Percentiles rank a stretch among this genome's conserved stretches.
phyloP scores from a whole-genome alignment of 208 protist species.

The Trypanosoma grayi region DNA sequence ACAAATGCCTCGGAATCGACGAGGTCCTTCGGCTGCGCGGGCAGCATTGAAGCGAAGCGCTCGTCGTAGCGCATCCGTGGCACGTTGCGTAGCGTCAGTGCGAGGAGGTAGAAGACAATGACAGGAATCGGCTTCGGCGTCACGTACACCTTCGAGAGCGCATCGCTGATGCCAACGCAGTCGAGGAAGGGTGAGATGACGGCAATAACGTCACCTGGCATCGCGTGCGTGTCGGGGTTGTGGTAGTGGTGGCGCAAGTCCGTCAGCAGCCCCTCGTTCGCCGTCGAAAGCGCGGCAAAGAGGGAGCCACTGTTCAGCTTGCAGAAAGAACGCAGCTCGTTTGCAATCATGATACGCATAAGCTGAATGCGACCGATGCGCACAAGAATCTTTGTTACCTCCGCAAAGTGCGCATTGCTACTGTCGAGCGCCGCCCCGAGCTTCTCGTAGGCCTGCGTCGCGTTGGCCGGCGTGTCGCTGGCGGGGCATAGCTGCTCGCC shows the following conservation, averaged over 20 bases:
- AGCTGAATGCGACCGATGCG: constrained; percentile 75
- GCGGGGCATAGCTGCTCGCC: constrained; percentile 19
- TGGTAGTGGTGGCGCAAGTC: constrained; percentile 85
- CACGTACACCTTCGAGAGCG: constrained; percentile 85
- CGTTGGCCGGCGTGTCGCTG: constrained; percentile 21
- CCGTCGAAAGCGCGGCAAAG: constrained; percentile 59
- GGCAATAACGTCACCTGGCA: constrained; percentile 69
- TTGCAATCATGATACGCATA: constrained; percentile 87
- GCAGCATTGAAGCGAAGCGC: constrained; percentile 47
- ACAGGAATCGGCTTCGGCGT: constrained; percentile 59
- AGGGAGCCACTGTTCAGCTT: constrained; percentile 87
- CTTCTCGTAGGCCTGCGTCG: constrained; percentile 34
- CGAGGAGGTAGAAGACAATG: constrained; percentile 79
- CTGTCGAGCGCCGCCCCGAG: constrained; percentile 23
- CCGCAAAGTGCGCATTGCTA: constrained; percentile 9
- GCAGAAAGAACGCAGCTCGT: constrained; percentile 79
- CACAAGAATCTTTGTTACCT: constrained; percentile 37
- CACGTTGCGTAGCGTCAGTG: constrained; percentile 64
- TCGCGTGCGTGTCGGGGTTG: constrained; percentile 54
- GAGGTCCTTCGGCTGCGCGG: constrained; percentile 38
- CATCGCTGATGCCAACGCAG: constrained; percentile 79
- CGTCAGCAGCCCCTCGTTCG: constrained; percentile 87
- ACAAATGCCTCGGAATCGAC: constrained; percentile 88
- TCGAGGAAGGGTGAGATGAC: constrained; percentile 76
- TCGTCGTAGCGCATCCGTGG: constrained; percentile 60